Conservation (phyloP, 129 eudicot genomes). For the Lactuca saligna region DNA sequence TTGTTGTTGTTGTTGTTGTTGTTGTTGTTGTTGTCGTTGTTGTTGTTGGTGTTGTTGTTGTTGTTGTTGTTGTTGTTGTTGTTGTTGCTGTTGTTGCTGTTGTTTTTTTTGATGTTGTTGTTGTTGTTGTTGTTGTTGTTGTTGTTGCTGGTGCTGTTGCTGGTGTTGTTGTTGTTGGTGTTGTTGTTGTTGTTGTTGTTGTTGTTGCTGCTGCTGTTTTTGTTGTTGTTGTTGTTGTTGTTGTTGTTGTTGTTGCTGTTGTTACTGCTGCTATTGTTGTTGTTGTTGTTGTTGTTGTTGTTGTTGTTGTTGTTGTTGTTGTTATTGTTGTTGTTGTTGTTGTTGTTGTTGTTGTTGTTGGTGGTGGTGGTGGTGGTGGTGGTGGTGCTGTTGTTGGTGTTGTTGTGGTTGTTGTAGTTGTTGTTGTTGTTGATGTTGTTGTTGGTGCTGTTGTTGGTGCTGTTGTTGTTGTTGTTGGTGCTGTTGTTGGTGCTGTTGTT, state of each 20-base stretch:
- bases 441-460: background rate
- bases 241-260: background rate
- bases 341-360: background rate
- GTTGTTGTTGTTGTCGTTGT: background rate
- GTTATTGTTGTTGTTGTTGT: too few relatives aligned
- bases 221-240: background rate
- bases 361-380: background rate
- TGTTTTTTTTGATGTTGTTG: too few relatives aligned
- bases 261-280: background rate
- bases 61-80: too few relatives aligned
- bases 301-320: background rate
- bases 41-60: too few relatives aligned
- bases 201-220: background rate
- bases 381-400: background rate
- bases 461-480: background rate
- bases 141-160: background rate
- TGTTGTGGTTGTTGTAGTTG: too few relatives aligned
- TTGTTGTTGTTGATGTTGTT: background rate
- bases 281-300: background rate
- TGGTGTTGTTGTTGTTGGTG: background rate
- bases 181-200: background rate
- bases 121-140: conserved; percentile 1
- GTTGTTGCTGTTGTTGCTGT: too few relatives aligned
- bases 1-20: too few relatives aligned
- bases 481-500: background rate